These are phyloP conservation scores for Aspergillus proliferans DNA, from an alignment of 2,329 filamentous ascomycete species.

Conservation along the genomic window DNA sequence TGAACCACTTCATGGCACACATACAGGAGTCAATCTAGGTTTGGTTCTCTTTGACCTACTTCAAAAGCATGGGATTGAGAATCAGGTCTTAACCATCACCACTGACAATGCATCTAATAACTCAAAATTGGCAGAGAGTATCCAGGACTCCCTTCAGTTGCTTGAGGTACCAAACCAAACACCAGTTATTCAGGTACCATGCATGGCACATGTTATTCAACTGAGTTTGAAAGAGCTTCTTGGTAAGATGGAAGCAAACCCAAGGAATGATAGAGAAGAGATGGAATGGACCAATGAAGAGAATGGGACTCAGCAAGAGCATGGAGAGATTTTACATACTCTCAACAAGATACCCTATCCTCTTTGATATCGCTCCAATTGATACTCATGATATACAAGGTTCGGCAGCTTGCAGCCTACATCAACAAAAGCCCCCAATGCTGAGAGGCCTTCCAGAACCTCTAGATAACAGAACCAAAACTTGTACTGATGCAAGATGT, in stretches of 20 bases:
- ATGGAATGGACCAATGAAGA: constrained; percentile 1
- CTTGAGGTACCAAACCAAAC: not conserved
- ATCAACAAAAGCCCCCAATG: too few relatives aligned
- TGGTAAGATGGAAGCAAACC: constrained; percentile 4
- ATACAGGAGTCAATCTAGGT: constrained; percentile 3
- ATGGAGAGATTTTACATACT: not conserved
- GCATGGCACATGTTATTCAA: constrained; percentile 9
- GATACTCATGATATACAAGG: too few relatives aligned
- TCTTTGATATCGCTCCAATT: too few relatives aligned
- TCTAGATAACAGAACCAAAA: too few relatives aligned
- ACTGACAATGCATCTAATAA: constrained; percentile 5
- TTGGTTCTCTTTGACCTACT: constrained; percentile 1
- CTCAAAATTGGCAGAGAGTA: constrained; percentile 1
- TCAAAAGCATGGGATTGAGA: constrained; percentile 1
- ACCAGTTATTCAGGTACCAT: constrained; percentile 5
- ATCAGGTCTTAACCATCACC: constrained; percentile 1
- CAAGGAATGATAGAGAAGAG: constrained; percentile 3
- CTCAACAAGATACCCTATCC: too few relatives aligned
- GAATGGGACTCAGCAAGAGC: not conserved
- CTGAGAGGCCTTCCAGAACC: too few relatives aligned
- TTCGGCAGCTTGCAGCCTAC: too few relatives aligned
- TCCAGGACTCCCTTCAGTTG: not conserved
- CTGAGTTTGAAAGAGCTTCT: constrained; percentile 10
- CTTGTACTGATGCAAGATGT: too few relatives aligned
- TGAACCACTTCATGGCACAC: constrained; percentile 4